A percentile compares a stretch with the other conserved stretches of the same genome.
Evolutionary conservation across 805 yeast genomes (phyloP).

Genomic region (Hanseniaspora meyeri): DNA sequence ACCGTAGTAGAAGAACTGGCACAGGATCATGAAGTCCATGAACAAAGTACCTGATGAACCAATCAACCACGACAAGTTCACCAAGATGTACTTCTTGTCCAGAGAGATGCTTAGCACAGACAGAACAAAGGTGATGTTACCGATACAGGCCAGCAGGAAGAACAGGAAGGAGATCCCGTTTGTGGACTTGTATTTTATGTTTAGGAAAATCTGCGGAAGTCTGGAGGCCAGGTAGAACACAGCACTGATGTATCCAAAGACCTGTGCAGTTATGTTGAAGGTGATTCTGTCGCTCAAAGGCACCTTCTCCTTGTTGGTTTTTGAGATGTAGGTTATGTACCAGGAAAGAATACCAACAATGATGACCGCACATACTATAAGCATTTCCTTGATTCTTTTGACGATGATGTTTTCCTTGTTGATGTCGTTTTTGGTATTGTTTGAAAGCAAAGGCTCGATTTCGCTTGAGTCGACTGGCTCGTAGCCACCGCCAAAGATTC

Average conservation of each 20-base stretch:
- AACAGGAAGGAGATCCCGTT: slow-evolving; percentile 91
- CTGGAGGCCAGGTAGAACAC: slow-evolving; percentile 71
- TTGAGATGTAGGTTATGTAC: slow-evolving; percentile 45
- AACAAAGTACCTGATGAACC: slow-evolving; percentile 82
- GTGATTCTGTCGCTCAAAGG: slow-evolving; percentile 35
- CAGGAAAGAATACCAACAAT: slow-evolving; percentile 79
- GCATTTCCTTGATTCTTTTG: slow-evolving; percentile 23
- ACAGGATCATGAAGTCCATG: slow-evolving; percentile 71
- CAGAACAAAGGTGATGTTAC: slow-evolving; percentile 80
- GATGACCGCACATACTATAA: slow-evolving; percentile 57
- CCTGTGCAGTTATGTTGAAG: slow-evolving; percentile 69
- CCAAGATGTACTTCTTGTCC: slow-evolving; percentile 54
- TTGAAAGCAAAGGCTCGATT: slow-evolving; percentile 21
- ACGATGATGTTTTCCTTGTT: slow-evolving; percentile 18
- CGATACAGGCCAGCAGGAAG: slow-evolving; percentile 88
- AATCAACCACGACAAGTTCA: slow-evolving; percentile 84
- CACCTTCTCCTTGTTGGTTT: slow-evolving; percentile 4
- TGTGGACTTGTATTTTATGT: slow-evolving; percentile 77
- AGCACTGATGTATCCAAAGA: slow-evolving; percentile 74
- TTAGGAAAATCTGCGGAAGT: slow-evolving; percentile 79
- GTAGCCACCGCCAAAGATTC: slow-evolving; percentile 8
- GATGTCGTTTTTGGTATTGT: neutral
- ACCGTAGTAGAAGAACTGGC: slow-evolving; percentile 71
- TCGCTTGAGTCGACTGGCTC: slow-evolving; percentile 17
- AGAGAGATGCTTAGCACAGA: slow-evolving; percentile 69